These are phyloP conservation scores for Parachaetomium inaequale DNA, from an alignment of 495 filamentous ascomycete genomes.

Conservation along the genomic window DNA sequence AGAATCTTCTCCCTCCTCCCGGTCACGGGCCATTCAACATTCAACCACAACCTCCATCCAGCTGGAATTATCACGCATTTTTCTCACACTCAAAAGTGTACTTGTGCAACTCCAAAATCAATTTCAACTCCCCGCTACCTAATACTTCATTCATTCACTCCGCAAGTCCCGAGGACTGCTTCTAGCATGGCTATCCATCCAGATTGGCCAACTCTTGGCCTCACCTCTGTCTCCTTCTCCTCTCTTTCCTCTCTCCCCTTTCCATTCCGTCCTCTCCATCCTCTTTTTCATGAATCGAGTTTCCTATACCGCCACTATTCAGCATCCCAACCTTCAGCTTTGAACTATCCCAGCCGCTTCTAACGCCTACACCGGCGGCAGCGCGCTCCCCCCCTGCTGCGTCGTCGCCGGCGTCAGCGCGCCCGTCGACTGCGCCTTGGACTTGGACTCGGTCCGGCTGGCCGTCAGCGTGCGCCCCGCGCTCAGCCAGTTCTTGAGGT, in stretches of 20 bases:
- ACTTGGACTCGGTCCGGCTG: conserved; percentile 24
- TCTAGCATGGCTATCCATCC: background rate
- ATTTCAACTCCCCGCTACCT: background rate
- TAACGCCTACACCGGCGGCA: no score
- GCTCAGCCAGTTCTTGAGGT: conserved; percentile 43
- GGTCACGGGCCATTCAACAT: background rate
- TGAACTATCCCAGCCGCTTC: no score
- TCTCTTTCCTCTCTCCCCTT: no score
- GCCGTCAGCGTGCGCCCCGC: conserved; percentile 19
- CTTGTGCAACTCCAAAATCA: background rate
- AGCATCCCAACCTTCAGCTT: no score
- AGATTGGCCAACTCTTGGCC: background rate
- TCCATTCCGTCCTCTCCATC: background rate
- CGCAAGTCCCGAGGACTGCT: background rate
- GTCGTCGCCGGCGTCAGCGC: conserved; percentile 20
- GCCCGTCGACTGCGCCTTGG: conserved; percentile 22
- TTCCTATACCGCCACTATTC: no score
- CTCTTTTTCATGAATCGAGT: background rate
- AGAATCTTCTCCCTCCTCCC: background rate
- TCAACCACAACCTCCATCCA: background rate
- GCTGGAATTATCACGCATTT: background rate
- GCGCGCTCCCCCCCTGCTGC: conserved; percentile 1
- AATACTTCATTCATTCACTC: no score
- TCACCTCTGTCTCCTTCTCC: background rate
- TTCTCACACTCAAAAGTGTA: background rate